Evolutionary conservation across 177 flowering plant species (phyloP).

Genomic region (Vitis hybrid): DNA sequence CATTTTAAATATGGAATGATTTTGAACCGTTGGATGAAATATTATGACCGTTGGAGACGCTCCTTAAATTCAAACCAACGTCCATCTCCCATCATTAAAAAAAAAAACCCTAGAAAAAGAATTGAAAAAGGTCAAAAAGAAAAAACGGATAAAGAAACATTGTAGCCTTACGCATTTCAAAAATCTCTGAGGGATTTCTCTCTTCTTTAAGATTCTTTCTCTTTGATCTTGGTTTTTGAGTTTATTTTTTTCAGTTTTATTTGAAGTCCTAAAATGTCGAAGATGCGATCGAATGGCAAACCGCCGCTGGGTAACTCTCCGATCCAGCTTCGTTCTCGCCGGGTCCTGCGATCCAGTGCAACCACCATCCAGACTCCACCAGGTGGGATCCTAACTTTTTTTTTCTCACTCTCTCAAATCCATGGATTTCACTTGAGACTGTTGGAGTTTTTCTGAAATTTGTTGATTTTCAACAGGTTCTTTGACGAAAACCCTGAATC

Average conservation of each 20-base stretch:
- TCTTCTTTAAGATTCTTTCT: background rate
- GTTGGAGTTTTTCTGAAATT: background rate
- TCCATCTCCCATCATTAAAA: background rate
- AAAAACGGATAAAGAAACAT: background rate
- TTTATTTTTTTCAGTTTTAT: background rate
- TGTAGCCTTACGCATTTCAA: no score
- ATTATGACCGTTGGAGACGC: constrained; percentile 35
- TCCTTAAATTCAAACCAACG: background rate
- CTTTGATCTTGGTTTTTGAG: background rate
- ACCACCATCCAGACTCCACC: constrained; percentile 40
- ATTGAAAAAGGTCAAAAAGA: background rate
- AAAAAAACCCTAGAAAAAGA: background rate
- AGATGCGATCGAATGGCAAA: constrained; percentile 46
- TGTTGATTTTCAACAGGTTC: constrained; percentile 32
- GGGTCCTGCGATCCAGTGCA: constrained; percentile 40
- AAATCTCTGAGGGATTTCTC: no score
- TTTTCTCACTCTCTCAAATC: background rate
- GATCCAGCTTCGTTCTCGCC: constrained; percentile 46
- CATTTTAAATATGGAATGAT: constrained; percentile 1
- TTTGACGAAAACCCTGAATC: constrained; percentile 41
- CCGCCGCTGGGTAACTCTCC: constrained; percentile 76
- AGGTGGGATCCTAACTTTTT: constrained; percentile 32
- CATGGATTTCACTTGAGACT: background rate
- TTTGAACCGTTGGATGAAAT: constrained; percentile 21
- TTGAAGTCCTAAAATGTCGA: constrained; percentile 31